These are phyloP conservation scores for Dothistroma septosporum DNA, from an alignment of 2,329 filamentous ascomycete genomes.

Conservation along the genomic window DNA sequence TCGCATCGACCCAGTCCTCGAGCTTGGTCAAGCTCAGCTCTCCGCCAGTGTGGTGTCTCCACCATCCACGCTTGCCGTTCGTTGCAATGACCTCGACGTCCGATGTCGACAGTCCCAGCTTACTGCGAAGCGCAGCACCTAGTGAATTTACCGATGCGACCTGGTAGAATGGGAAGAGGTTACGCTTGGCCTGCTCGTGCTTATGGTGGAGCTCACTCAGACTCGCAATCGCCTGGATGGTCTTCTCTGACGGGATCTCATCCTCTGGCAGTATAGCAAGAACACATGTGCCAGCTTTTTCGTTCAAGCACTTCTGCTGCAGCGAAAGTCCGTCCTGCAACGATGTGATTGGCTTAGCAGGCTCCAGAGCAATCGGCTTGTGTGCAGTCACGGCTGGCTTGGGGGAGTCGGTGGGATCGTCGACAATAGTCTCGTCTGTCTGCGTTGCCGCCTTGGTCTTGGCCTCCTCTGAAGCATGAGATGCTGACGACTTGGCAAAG, in stretches of 20 bases:
- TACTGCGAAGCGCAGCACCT: slow-evolving; percentile 52
- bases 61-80: slow-evolving; percentile 84
- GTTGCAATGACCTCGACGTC: slow-evolving; percentile 72
- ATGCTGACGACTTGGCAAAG: slow-evolving; percentile 49
- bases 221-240: slow-evolving; percentile 47
- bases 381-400: slow-evolving; percentile 47
- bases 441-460: slow-evolving; percentile 46
- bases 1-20: slow-evolving; percentile 85
- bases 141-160: slow-evolving; percentile 62
- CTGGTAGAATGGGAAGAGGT: slow-evolving; percentile 78
- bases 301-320: slow-evolving; percentile 65
- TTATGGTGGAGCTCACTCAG: slow-evolving; percentile 74
- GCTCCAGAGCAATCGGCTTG: slow-evolving; percentile 48
- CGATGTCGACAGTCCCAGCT: slow-evolving; percentile 57
- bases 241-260: slow-evolving; percentile 37
- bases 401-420: slow-evolving; percentile 53
- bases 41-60: slow-evolving; percentile 61
- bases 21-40: slow-evolving; percentile 57
- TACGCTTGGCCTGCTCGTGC: slow-evolving; percentile 61
- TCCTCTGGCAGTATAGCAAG: slow-evolving; percentile 63
- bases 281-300: slow-evolving; percentile 77
- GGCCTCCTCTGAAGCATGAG: slow-evolving; percentile 49
- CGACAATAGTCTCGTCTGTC: slow-evolving; percentile 49
- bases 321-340: slow-evolving; percentile 63
- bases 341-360: slow-evolving; percentile 60